These are phyloP conservation scores for Phaeoacremonium minimum DNA, from an alignment of 2,329 filamentous ascomycete species.

Conservation along the genomic window DNA sequence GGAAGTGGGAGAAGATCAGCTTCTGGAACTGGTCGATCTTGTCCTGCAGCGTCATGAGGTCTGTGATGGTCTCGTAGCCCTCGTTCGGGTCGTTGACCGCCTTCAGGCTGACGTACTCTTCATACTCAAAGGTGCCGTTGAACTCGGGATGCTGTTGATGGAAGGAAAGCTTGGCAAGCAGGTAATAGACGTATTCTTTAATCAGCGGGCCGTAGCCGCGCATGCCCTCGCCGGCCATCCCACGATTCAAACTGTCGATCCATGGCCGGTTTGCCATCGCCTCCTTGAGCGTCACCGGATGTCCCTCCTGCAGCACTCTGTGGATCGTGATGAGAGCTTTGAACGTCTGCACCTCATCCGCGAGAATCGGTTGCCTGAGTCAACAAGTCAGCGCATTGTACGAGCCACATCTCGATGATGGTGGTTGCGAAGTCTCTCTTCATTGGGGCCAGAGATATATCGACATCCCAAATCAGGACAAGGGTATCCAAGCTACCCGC, in stretches of 20 bases:
- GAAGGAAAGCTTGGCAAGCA: conserved; percentile 92
- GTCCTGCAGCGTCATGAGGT: conserved; percentile 94
- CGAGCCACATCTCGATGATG: too few relatives aligned
- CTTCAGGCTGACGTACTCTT: conserved; percentile 97
- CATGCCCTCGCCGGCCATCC: conserved; percentile 76
- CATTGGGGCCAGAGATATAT: too few relatives aligned
- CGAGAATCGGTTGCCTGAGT: conserved; percentile 85
- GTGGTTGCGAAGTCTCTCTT: too few relatives aligned
- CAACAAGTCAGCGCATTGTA: conserved; percentile 6
- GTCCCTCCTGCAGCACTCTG: conserved; percentile 95
- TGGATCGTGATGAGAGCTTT: conserved; percentile 97
- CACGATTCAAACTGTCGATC: conserved; percentile 88
- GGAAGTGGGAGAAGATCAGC: conserved; percentile 95
- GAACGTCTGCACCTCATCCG: conserved; percentile 98
- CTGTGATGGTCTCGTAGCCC: conserved; percentile 92
- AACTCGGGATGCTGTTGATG: conserved; percentile 96
- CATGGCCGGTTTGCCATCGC: conserved; percentile 84
- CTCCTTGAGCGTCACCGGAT: conserved; percentile 81
- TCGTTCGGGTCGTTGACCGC: conserved; percentile 98
- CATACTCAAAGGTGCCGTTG: conserved; percentile 97
- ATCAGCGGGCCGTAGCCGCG: conserved; percentile 91
- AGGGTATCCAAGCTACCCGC: too few relatives aligned
- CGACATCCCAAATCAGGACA: too few relatives aligned
- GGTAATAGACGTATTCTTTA: conserved; percentile 92
- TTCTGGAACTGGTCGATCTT: conserved; percentile 99